Evolutionary conservation across 768 basidiomycete genomes (phyloP), one percentile per base, ranked within the genome.

Genomic region (Lepiota venenata): DNA sequence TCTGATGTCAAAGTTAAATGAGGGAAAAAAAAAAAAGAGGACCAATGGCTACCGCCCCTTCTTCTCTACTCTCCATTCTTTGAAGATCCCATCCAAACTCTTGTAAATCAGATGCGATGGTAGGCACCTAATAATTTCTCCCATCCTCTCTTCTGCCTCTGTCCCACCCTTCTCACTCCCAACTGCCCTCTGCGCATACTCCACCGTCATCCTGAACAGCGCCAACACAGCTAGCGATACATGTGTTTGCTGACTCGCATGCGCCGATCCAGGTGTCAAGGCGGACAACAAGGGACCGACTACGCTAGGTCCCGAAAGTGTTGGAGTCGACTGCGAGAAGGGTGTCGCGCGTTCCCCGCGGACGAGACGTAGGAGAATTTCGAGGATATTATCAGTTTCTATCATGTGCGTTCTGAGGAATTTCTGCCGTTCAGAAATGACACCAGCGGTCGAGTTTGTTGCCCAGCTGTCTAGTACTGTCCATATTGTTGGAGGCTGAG

Each of bases 61-160:
- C 74, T 89, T 91, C 61, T 89, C 87, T 50, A 84, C 84, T 64
- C 84, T 76, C 90, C 90, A 92, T 66, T 96, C 93, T 66, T 91
- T 91, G 74, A 94, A 98, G 63, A 98, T 90, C 27, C 91, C 90
- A 70, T 99, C 97, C 67, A 98, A 69, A 64, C 90, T 91, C 72
- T 91, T 91, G 73, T 91, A 90, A 57, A 95, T 80, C 60, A 96
- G 74, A 66, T 92, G 88, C 27, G 85, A 84, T 29, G 97, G 96
- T 58, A 99, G 66, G 64, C 84, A 88, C 63, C 92, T 79, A 56
- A 99, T 88, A 60, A 99, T 91, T 71, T 98, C 94, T 15, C 90
- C 88, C 32, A 93, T 77, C 55, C 81, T 79, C 60, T 82, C 82
- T 66, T 93, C 88, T 1, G 86, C 85, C 67, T 91, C 87, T 5